Conservation (phyloP, 2,329 filamentous ascomycete genomes). For the Bipolaris cookei region DNA sequence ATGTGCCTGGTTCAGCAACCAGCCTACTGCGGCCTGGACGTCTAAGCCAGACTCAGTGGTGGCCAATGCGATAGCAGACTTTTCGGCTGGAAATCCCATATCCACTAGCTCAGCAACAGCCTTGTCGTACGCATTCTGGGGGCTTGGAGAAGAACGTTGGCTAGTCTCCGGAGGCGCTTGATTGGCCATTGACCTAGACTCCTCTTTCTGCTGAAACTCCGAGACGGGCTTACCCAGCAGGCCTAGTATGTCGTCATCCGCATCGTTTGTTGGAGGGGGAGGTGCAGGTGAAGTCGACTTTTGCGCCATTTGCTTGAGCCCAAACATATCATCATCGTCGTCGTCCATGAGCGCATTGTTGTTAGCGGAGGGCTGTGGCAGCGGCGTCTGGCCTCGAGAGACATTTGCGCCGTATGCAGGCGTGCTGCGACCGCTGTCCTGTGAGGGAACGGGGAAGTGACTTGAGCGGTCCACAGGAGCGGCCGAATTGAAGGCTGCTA, state of each 20-base stretch:
- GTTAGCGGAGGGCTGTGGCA: conserved; percentile 26
- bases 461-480: conserved; percentile 66
- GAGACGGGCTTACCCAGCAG: conserved; percentile 65
- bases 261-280: conserved; percentile 23
- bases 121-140: conserved; percentile 68
- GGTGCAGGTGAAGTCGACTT: conserved; percentile 35
- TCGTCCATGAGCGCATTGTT: conserved; percentile 60
- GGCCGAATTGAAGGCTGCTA: conserved; percentile 66
- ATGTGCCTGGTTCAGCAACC: conserved; percentile 90
- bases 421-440: conserved; percentile 51
- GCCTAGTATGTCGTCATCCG: conserved; percentile 68
- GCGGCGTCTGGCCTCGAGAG: conserved; percentile 38
- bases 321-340: conserved; percentile 88
- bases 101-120: conserved; percentile 89
- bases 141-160: conserved; percentile 27
- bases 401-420: conserved; percentile 41
- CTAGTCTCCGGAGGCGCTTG: conserved; percentile 13
- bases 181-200: conserved; percentile 17
- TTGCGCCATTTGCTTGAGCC: conserved; percentile 69
- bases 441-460: conserved; percentile 59
- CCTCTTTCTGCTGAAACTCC: conserved; percentile 52
- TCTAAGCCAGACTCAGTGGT: conserved; percentile 81
- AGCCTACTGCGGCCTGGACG: conserved; percentile 85
- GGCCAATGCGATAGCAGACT: conserved; percentile 78
- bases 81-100: conserved; percentile 89